Evolutionary conservation across 306 rosid species (phyloP).

Genomic region (Begonia peltatifolia): DNA sequence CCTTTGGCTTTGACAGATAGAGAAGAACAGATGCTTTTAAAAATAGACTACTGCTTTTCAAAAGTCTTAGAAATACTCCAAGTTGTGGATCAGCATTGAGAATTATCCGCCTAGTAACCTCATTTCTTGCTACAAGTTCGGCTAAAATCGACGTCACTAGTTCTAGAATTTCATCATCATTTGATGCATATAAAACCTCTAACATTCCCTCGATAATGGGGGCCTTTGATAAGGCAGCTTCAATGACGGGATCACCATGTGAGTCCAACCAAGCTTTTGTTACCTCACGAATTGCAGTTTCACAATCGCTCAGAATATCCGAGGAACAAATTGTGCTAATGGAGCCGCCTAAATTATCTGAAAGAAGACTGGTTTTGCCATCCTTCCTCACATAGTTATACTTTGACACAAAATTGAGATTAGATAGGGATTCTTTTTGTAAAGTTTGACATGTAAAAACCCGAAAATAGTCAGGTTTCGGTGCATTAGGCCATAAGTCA

Average conservation of each 20-base stretch:
- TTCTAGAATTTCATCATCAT: conserved; percentile 62
- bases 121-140: conserved; percentile 31
- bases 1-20: conserved; percentile 52
- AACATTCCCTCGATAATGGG: conserved; percentile 55
- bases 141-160: conserved; percentile 53
- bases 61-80: conserved; percentile 45
- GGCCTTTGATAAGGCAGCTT: conserved; percentile 39
- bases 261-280: conserved; percentile 65
- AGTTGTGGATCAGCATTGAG: conserved; percentile 72
- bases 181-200: conserved; percentile 57
- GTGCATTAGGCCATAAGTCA: conserved; percentile 21
- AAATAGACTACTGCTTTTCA: conserved; percentile 57
- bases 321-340: conserved; percentile 47
- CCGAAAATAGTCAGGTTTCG: conserved; percentile 31
- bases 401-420: conserved; percentile 16
- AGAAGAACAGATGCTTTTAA: conserved; percentile 67
- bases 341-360: conserved; percentile 33
- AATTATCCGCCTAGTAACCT: conserved; percentile 28
- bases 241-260: conserved; percentile 34
- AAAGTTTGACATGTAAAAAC: conserved; percentile 40
- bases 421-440: conserved; percentile 28
- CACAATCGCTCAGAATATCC: conserved; percentile 40
- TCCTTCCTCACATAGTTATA: conserved; percentile 18
- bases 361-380: conserved; percentile 20
- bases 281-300: conserved; percentile 39